Conservation (phyloP, 2,329 filamentous ascomycete species). For the Phialocephala subalpina region DNA sequence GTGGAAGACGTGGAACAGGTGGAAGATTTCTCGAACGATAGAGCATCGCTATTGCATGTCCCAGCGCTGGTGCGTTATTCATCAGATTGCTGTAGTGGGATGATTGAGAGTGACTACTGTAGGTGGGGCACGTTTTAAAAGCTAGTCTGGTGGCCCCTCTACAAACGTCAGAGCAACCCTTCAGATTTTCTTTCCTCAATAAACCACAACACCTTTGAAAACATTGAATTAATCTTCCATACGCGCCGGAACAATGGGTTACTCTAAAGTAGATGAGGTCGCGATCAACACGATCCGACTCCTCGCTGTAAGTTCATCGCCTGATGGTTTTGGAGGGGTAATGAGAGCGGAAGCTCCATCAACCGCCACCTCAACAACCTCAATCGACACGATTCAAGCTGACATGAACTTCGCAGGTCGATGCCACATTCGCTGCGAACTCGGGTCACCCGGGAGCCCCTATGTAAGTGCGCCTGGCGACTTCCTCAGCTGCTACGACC, state of each 20-base stretch:
- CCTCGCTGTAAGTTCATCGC: conserved; percentile 78
- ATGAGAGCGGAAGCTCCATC: conserved; percentile 19
- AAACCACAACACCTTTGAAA: background rate
- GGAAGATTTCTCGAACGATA: background rate
- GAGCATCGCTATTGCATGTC: no score
- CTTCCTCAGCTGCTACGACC: background rate
- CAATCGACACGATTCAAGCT: conserved; percentile 32
- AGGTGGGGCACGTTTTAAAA: no score
- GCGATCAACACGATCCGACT: conserved; percentile 98
- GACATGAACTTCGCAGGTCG: conserved; percentile 68
- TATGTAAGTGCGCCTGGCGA: conserved; percentile 67
- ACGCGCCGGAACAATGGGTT: conserved; percentile 71
- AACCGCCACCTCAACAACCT: background rate
- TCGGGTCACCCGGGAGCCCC: conserved; percentile 98
- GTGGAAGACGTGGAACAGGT: conserved; percentile 9
- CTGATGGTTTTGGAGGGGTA: conserved; percentile 37
- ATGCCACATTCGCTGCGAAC: conserved; percentile 96
- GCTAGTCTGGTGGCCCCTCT: no score
- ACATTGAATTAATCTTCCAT: conserved; percentile 13
- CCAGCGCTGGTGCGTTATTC: no score
- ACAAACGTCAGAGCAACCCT: no score
- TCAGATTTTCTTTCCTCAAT: no score
- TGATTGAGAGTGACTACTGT: no score
- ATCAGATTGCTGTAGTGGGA: no score
- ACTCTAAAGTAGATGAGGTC: conserved; percentile 85